phyloP scores from a whole-genome alignment of 176 grass and related monocot genomes.

The Ampelocalamus luodianensis region DNA sequence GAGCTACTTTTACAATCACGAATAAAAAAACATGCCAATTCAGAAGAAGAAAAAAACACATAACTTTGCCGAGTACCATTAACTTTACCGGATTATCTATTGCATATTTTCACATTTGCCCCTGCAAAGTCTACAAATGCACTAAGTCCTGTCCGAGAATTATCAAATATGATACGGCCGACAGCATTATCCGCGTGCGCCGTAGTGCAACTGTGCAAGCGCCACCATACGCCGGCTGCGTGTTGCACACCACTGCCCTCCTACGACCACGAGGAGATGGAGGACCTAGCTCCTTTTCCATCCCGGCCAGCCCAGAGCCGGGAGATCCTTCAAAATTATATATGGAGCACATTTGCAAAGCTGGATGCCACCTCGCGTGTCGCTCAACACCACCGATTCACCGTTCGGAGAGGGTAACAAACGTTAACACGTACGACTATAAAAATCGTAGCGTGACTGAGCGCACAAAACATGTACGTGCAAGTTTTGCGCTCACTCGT shows the following conservation, averaged over 20 bases:
- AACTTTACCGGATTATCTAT: background rate
- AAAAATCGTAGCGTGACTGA: background rate
- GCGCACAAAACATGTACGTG: background rate
- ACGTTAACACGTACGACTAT: background rate
- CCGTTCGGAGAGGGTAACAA: background rate
- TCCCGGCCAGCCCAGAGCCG: background rate
- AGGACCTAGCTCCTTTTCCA: background rate
- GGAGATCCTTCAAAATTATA: too few species aligned
- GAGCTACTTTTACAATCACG: too few species aligned
- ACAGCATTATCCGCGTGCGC: conserved; percentile 24
- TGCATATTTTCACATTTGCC: background rate
- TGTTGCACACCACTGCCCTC: background rate
- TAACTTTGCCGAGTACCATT: too few species aligned
- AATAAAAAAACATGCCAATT: too few species aligned
- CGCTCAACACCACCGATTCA: background rate
- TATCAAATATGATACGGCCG: background rate
- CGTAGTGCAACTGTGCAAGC: background rate
- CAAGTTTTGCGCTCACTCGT: too few species aligned
- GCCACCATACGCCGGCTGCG: background rate
- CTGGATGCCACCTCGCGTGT: background rate
- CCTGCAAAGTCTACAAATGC: background rate
- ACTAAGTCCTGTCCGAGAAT: background rate
- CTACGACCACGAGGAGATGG: background rate
- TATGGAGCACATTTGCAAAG: too few species aligned
- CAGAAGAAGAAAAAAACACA: too few species aligned